Evolutionary conservation across 441 rosid genomes (phyloP).

Genomic region (Adansonia gregorii): DNA sequence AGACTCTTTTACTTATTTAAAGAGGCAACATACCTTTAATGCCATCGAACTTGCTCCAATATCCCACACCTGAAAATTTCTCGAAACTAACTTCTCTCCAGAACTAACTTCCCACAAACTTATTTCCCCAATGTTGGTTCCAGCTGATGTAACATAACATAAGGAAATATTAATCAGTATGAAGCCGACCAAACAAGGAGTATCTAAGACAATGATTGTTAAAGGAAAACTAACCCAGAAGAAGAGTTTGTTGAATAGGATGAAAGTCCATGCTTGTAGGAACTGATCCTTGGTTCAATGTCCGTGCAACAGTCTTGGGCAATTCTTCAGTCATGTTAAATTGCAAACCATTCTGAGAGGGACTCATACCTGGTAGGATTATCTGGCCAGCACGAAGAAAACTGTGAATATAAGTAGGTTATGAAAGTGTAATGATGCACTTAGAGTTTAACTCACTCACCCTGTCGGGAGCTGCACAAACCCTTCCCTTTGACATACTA

Average conservation of each 20-base stretch:
- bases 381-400: slow-evolving; percentile 33
- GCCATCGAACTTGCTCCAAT: slow-evolving; percentile 34
- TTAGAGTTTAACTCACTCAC: slow-evolving; percentile 33
- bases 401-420: slow-evolving; percentile 11
- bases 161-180: slow-evolving; percentile 21
- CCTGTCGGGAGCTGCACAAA: slow-evolving; percentile 40
- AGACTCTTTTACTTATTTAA: not conserved
- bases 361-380: slow-evolving; percentile 36
- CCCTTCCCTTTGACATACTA: slow-evolving; percentile 36
- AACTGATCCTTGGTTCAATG: slow-evolving; percentile 34
- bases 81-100: slow-evolving; percentile 33
- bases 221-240: slow-evolving; percentile 41
- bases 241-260: slow-evolving; percentile 44
- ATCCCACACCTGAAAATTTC: slow-evolving; percentile 44
- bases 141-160: slow-evolving; percentile 38
- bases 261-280: slow-evolving; percentile 54
- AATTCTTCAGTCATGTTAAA: slow-evolving; percentile 40
- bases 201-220: not conserved
- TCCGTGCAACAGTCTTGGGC: slow-evolving; percentile 49
- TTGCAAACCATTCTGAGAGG: slow-evolving; percentile 36
- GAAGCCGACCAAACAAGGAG: not conserved
- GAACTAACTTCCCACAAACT: slow-evolving; percentile 47
- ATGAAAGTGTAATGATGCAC: not conserved
- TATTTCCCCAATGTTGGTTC: slow-evolving; percentile 45
- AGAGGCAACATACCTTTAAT: slow-evolving; percentile 36